Conservation (phyloP, 805 yeast genomes). For the Cyberlindnera samutprakarnensis region DNA sequence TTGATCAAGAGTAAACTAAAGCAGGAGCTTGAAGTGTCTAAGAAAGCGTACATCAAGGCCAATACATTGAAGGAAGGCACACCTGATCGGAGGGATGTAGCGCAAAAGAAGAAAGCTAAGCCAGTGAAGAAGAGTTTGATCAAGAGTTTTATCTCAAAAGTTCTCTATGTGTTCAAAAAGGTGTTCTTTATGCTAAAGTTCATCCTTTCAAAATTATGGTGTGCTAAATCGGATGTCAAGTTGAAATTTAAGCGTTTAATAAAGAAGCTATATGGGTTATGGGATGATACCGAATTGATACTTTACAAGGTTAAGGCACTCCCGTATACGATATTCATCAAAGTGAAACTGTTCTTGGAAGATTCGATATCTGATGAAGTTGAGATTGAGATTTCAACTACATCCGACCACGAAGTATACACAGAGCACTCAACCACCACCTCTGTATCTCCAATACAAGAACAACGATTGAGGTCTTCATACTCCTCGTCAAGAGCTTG, state of each 20-base stretch:
- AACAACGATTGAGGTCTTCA: background rate
- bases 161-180: background rate
- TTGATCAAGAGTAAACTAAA: slow-evolving; percentile 1
- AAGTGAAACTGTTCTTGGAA: slow-evolving; percentile 1
- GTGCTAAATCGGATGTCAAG: background rate
- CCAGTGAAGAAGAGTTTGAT: background rate
- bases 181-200: background rate
- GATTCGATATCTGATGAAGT: slow-evolving; percentile 3
- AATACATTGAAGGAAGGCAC: background rate
- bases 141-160: background rate
- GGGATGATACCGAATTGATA: slow-evolving; percentile 7
- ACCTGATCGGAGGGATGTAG: background rate
- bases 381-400: background rate
- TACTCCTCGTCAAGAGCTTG: background rate
- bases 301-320: slow-evolving; percentile 3
- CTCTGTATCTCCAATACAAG: background rate
- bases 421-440: background rate
- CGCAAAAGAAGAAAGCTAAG: background rate
- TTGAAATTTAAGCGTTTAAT: slow-evolving; percentile 1
- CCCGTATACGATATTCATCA: background rate
- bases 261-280: slow-evolving; percentile 2
- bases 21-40: background rate
- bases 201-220: background rate
- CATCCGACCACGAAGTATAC: background rate
- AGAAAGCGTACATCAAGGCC: slow-evolving; percentile 4